Conservation (phyloP, 768 basidiomycete species). For the Termitomyces sp. region DNA sequence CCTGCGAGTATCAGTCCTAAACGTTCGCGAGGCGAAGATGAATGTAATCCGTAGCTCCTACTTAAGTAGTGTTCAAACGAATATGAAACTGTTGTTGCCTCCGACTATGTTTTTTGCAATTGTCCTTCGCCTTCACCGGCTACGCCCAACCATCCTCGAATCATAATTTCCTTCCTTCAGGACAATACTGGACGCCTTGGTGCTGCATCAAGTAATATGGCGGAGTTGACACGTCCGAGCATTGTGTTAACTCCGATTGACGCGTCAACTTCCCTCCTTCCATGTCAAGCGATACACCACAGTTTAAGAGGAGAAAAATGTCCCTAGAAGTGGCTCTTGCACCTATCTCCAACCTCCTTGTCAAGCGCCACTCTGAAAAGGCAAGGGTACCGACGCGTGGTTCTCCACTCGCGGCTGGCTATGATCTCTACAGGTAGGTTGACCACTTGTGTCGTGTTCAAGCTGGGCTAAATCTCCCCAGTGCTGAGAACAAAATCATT, state of each 20-base stretch:
- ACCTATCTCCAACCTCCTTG: slow-evolving; percentile 51
- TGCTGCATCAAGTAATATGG: too few relatives aligned
- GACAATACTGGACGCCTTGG: too few relatives aligned
- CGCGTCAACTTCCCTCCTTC: slow-evolving; percentile 21
- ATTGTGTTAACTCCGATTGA: slow-evolving; percentile 27
- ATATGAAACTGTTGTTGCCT: too few relatives aligned
- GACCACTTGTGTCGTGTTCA: neutral
- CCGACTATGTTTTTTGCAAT: too few relatives aligned
- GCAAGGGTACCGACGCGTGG: slow-evolving; percentile 86
- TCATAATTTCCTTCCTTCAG: too few relatives aligned
- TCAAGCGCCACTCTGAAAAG: slow-evolving; percentile 80
- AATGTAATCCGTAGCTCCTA: too few relatives aligned
- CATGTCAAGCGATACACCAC: slow-evolving; percentile 27
- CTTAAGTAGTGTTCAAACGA: too few relatives aligned
- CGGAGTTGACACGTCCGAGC: slow-evolving; percentile 27
- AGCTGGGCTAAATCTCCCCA: slow-evolving; percentile 20
- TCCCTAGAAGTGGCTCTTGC: slow-evolving; percentile 25
- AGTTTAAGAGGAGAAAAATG: slow-evolving; percentile 58
- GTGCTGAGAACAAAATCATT: slow-evolving; percentile 79
- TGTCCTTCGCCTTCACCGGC: too few relatives aligned
- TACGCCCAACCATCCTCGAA: too few relatives aligned
- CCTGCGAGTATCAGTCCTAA: too few relatives aligned
- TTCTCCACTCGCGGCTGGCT: slow-evolving; percentile 83
- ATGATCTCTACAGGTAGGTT: slow-evolving; percentile 87
- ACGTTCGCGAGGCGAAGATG: too few relatives aligned